Percentiles rank a stretch among this genome's conserved stretches.
Conservation (phyloP, 2,329 filamentous ascomycete species). For the Fusarium caatingaense region DNA sequence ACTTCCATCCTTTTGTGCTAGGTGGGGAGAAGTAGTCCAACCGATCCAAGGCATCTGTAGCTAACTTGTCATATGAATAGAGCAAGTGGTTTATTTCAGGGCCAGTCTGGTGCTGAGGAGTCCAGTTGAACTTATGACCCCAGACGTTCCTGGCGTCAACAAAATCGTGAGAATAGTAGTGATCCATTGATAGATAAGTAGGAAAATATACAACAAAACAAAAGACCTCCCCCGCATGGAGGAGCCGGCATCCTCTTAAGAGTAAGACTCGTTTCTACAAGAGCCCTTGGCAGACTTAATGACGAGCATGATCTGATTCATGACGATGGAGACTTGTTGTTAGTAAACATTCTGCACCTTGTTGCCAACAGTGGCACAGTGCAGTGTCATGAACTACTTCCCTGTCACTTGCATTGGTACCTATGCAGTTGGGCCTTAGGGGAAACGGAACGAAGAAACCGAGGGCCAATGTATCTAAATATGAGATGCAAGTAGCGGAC, state of each 20-base stretch:
- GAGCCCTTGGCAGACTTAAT: constrained; percentile 2
- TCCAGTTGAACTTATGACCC: constrained; percentile 74
- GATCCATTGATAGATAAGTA: constrained; percentile 19
- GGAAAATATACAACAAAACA: neutral
- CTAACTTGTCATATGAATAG: constrained; percentile 75
- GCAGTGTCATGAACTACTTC: constrained; percentile 19
- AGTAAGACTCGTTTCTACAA: neutral
- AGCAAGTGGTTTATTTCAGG: constrained; percentile 71
- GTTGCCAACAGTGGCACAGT: constrained; percentile 8
- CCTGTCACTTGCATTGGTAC: constrained; percentile 1
- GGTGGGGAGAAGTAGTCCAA: constrained; percentile 68
- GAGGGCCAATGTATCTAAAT: neutral
- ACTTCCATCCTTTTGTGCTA: constrained; percentile 45
- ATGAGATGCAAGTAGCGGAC: neutral
- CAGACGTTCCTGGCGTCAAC: constrained; percentile 36
- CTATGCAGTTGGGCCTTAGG: constrained; percentile 3
- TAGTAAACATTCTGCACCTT: neutral
- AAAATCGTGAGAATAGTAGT: neutral
- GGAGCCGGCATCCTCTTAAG: constrained; percentile 1
- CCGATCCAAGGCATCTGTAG: constrained; percentile 71
- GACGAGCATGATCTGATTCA: constrained; percentile 28
- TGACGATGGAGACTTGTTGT: constrained; percentile 15
- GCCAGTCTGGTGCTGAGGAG: constrained; percentile 69
- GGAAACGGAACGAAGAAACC: constrained; percentile 1
- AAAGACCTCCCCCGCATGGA: neutral